Conservation (phyloP, 805 yeast species). For the Candida glaebosa region DNA sequence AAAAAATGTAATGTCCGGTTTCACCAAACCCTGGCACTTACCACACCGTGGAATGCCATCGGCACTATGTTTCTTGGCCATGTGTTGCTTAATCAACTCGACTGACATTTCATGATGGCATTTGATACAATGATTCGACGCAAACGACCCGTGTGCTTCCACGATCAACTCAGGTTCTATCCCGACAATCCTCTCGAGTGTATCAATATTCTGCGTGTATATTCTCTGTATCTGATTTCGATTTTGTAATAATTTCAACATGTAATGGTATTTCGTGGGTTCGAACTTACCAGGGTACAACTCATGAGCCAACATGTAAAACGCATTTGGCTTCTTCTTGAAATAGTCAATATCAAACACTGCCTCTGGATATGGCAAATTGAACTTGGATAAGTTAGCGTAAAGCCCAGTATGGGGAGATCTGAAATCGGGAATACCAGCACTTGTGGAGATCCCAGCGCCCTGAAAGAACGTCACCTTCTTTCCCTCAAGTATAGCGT, state of each 20-base stretch:
- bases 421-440: conserved; percentile 95
- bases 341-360: conserved; percentile 89
- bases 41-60: conserved; percentile 54
- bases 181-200: conserved; percentile 84
- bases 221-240: conserved; percentile 61
- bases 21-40: conserved; percentile 71
- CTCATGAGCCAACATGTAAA: conserved; percentile 79
- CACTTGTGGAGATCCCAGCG: conserved; percentile 90
- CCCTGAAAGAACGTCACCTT: conserved; percentile 73
- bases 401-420: conserved; percentile 88
- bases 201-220: conserved; percentile 92
- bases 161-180: conserved; percentile 60
- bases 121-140: conserved; percentile 75
- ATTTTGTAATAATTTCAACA: conserved; percentile 65
- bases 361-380: conserved; percentile 91
- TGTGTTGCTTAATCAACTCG: conserved; percentile 39
- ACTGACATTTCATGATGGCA: conserved; percentile 56
- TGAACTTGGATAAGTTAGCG: conserved; percentile 67
- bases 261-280: conserved; percentile 79
- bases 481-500: conserved; percentile 27
- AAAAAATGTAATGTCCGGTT: conserved; percentile 92
- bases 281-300: conserved; percentile 82
- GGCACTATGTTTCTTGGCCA: conserved; percentile 27
- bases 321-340: conserved; percentile 72
- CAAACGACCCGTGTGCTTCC: conserved; percentile 96